Percentiles rank a stretch among this genome's conserved stretches.
Conservation (phyloP, 2,329 filamentous ascomycete genomes). For the Pseudopithomyces chartarum region DNA sequence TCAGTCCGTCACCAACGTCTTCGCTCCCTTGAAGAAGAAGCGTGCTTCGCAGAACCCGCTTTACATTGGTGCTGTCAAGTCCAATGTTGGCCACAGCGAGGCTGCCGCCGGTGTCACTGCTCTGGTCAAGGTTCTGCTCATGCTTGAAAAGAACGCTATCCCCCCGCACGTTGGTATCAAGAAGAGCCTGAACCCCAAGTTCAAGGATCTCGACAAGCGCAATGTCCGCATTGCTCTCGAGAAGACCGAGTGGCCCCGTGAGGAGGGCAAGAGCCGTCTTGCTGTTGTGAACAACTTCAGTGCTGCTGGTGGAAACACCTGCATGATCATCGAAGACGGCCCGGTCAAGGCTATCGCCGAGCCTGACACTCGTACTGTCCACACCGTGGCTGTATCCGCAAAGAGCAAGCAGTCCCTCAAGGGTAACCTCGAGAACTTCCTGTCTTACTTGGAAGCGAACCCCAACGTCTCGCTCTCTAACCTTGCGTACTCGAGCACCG, state of each 20-base stretch:
- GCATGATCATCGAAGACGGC: conserved; percentile 29
- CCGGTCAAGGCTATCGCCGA: conserved; percentile 12
- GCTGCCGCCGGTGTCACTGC: conserved; percentile 35
- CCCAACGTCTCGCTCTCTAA: background rate
- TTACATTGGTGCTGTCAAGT: conserved; percentile 37
- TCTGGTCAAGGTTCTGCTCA: conserved; percentile 43
- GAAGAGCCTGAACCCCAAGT: conserved; percentile 40
- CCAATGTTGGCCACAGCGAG: conserved; percentile 45
- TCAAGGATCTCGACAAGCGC: conserved; percentile 53
- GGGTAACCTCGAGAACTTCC: background rate
- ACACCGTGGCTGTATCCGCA: background rate
- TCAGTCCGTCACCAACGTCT: conserved; percentile 18
- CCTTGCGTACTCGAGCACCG: background rate
- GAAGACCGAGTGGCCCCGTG: conserved; percentile 46
- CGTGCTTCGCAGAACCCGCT: conserved; percentile 16
- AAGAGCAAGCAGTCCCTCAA: background rate
- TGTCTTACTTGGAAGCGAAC: background rate
- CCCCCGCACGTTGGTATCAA: conserved; percentile 63
- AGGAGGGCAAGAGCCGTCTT: conserved; percentile 19
- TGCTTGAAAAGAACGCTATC: conserved; percentile 21
- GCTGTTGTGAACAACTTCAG: conserved; percentile 46
- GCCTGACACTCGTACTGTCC: background rate
- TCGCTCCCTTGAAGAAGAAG: conserved; percentile 4
- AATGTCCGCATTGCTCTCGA: conserved; percentile 45
- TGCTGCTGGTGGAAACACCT: conserved; percentile 45